Percentiles rank a stretch among this genome's conserved stretches.
Conservation (phyloP, 352 stramenopile genomes). For the Phytophthora lateralis region DNA sequence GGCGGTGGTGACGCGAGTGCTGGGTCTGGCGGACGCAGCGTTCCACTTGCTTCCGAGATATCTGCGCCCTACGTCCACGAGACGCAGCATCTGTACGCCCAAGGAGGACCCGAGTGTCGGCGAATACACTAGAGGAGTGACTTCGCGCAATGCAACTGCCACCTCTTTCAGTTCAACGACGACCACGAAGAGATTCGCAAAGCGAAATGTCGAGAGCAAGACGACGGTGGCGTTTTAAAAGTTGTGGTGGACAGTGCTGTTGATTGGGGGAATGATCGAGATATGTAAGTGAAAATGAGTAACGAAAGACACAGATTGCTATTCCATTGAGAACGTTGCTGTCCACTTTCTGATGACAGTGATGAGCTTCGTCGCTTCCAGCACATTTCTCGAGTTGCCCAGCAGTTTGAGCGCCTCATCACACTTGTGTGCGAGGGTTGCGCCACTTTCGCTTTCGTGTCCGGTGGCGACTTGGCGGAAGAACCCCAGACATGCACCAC, state of each 20-base stretch:
- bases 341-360: slow-evolving; percentile 54
- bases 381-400: slow-evolving; percentile 53
- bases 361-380: slow-evolving; percentile 55
- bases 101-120: slow-evolving; percentile 15
- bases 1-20: slow-evolving; percentile 27
- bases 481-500: slow-evolving; percentile 66
- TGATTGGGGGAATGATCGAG: not conserved
- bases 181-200: not conserved
- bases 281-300: slow-evolving; percentile 4
- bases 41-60: slow-evolving; percentile 15
- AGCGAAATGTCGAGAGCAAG: slow-evolving; percentile 11
- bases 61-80: slow-evolving; percentile 4
- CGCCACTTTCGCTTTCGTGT: slow-evolving; percentile 20
- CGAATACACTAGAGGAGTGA: slow-evolving; percentile 9
- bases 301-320: not conserved
- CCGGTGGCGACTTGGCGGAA: slow-evolving; percentile 60
- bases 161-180: not conserved
- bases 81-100: slow-evolving; percentile 28
- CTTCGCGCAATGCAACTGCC: slow-evolving; percentile 9
- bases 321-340: slow-evolving; percentile 1
- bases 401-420: slow-evolving; percentile 65
- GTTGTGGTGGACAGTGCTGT: not conserved
- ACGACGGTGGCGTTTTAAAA: not conserved
- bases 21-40: slow-evolving; percentile 13
- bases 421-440: slow-evolving; percentile 21